Evolutionary conservation across 306 rosid genomes (phyloP), one percentile per base, ranked within the genome.

Genomic region (Vigna unguiculata): DNA sequence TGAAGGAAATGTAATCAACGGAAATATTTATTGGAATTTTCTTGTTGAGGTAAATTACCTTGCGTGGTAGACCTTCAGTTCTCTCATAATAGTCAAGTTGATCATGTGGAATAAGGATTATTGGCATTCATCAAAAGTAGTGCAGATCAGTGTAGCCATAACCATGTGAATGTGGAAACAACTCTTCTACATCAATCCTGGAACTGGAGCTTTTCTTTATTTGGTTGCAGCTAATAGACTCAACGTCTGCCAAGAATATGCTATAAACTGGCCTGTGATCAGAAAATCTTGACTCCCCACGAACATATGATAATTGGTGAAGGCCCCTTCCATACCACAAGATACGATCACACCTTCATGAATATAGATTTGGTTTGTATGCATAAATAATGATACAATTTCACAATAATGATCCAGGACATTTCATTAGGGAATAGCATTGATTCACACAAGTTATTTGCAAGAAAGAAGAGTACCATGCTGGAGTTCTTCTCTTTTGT

Each of bases 401-500:
- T 74, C 60, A 71, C 22, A 16, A 64, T 14, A 63, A 51, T 34
- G 61, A 62, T 36, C 13, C 15, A 13, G 13, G 45, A 21, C 16
- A 17, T 54, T 47, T 47, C 54, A 13, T 61, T 60, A 3, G 36
- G 43, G n/a, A 49, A 32, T 12, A 34, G 53, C 47, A 79, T 47
- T 30, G 2, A 45, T 64, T 28, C 51, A 54, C 52, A 74, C 51
- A 65, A 47, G 21, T 51, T 11, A 53, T 71, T 65, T 48, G 59
- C 40, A 28, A 32, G 32, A 55, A 71, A 69, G 51, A 25, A 70
- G 41, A 63, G 51, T 93, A 93, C 98, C 98, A 93, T 69, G 98
- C 98, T 22, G 98, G 98, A 46, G 98, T 93, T 89, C 97, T 92
- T 83, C 91, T 84, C 86, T 90, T 93, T 87, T 93, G 90, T 77